These are phyloP conservation scores for Penicillium corylophilum DNA, from an alignment of 2,329 filamentous ascomycete genomes.

Conservation along the genomic window DNA sequence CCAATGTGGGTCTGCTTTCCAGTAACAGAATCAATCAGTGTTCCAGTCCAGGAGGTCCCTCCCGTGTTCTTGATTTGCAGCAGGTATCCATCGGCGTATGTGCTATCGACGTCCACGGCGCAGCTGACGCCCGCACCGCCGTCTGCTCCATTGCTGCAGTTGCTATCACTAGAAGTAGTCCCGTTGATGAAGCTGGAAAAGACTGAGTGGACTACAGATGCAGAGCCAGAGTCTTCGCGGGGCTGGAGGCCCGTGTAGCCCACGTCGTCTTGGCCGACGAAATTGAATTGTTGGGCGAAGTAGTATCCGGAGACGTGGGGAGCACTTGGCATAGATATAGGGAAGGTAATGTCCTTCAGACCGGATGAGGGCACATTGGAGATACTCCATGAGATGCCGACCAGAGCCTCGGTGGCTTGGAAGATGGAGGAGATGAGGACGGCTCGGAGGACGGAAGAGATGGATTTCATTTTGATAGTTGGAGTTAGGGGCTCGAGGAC, in stretches of 20 bases:
- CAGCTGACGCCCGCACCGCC: conserved; percentile 30
- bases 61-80: conserved; percentile 23
- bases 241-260: conserved; percentile 33
- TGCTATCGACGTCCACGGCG: conserved; percentile 19
- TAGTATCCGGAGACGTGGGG: conserved; percentile 27
- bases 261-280: conserved; percentile 19
- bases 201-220: conserved; percentile 29
- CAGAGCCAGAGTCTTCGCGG: conserved; percentile 10
- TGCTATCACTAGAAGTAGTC: conserved; percentile 20
- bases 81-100: conserved; percentile 22
- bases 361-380: conserved; percentile 2
- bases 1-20: conserved; percentile 26
- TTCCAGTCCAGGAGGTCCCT: conserved; percentile 30
- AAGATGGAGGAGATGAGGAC: conserved; percentile 7
- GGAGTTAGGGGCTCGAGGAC: neutral
- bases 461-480: conserved; percentile 10
- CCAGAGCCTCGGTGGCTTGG: conserved; percentile 10
- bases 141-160: conserved; percentile 30
- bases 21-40: conserved; percentile 23
- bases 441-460: conserved; percentile 3
- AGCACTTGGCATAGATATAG: conserved; percentile 54
- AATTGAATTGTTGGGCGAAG: conserved; percentile 31
- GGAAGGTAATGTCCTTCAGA: conserved; percentile 51
- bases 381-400: conserved; percentile 12
- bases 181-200: conserved; percentile 34